Evolutionary conservation across 495 filamentous ascomycete species (phyloP).

Genomic region (Neurospora discreta): DNA sequence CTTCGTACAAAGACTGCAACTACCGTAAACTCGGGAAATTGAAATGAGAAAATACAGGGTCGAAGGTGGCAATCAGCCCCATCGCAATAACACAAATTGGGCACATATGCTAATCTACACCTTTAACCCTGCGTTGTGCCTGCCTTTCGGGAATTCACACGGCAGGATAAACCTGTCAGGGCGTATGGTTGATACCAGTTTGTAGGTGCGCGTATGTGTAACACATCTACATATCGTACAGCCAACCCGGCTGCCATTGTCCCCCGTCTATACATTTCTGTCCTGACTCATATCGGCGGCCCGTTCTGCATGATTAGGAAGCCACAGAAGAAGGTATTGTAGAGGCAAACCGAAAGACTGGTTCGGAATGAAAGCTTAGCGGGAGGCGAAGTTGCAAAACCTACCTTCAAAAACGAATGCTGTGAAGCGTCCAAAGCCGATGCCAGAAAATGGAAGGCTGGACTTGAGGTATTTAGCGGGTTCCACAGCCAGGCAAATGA

Average conservation of each 20-base stretch:
- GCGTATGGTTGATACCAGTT: neutral
- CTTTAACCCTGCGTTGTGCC: too few relatives aligned
- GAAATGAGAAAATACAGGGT: too few relatives aligned
- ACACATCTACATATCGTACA: neutral
- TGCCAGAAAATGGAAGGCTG: too few relatives aligned
- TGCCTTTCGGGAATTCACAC: too few relatives aligned
- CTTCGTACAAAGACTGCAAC: neutral
- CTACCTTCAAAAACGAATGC: neutral
- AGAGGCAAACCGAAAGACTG: too few relatives aligned
- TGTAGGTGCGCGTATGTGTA: too few relatives aligned
- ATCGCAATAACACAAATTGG: too few relatives aligned
- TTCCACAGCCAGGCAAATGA: neutral
- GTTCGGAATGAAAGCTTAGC: neutral
- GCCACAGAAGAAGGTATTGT: too few relatives aligned
- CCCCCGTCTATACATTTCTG: neutral
- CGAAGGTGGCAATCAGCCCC: too few relatives aligned
- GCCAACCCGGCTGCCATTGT: neutral
- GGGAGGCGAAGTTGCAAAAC: neutral
- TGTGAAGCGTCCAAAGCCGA: neutral
- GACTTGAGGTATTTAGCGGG: too few relatives aligned
- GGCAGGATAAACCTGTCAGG: neutral
- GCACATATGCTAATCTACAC: too few relatives aligned
- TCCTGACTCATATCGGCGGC: neutral
- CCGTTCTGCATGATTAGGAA: neutral
- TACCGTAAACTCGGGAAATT: neutral